Evolutionary conservation across 2,329 filamentous ascomycete species (phyloP).

Genomic region (Bipolaris victoriae): DNA sequence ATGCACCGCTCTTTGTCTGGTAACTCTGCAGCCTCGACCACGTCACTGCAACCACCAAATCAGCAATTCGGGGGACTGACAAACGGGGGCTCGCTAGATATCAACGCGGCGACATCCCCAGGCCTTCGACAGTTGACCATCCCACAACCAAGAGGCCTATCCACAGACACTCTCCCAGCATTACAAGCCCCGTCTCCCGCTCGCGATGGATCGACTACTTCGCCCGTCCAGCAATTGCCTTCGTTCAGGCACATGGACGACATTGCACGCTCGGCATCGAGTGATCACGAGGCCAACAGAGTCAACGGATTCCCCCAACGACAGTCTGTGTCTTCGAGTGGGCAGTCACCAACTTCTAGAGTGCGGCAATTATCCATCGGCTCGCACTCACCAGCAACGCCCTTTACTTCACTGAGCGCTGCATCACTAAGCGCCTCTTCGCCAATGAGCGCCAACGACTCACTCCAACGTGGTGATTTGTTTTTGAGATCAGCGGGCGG

Average conservation of each 20-base stretch:
- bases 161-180: conserved; percentile 44
- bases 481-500: conserved; percentile 42
- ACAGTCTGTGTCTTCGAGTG: conserved; percentile 46
- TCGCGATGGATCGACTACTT: conserved; percentile 33
- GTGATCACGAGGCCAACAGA: conserved; percentile 36
- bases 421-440: conserved; percentile 42
- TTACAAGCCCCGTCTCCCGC: conserved; percentile 44
- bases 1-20: conserved; percentile 8
- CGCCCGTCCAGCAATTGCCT: conserved; percentile 43
- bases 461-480: conserved; percentile 36
- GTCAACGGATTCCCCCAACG: conserved; percentile 41
- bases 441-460: conserved; percentile 38
- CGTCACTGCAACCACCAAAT: conserved; percentile 16
- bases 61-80: conserved; percentile 27
- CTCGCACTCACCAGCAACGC: conserved; percentile 41
- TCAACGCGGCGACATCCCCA: conserved; percentile 36
- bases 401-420: conserved; percentile 39
- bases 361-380: conserved; percentile 43
- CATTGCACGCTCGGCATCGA: conserved; percentile 43
- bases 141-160: conserved; percentile 34
- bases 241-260: conserved; percentile 44
- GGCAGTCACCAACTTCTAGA: conserved; percentile 45
- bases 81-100: conserved; percentile 30
- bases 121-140: conserved; percentile 43
- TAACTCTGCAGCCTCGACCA: conserved; percentile 16